Evolutionary conservation across 345 rosid genomes (phyloP).

Genomic region (Excoecaria agallocha): DNA sequence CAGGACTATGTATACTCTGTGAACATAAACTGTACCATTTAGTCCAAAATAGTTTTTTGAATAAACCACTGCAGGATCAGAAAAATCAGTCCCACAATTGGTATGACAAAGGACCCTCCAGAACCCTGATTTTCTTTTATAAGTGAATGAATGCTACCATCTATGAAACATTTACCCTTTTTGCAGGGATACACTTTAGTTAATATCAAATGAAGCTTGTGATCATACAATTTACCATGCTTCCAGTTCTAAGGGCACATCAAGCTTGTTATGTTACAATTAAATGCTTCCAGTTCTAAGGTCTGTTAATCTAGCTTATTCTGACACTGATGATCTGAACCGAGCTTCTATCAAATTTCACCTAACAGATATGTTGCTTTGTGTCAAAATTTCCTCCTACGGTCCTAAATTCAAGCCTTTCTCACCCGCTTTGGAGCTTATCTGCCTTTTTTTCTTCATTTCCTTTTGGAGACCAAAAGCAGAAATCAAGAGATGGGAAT

Average conservation of each 20-base stretch:
- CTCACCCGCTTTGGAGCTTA: not conserved
- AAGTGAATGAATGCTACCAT: not conserved
- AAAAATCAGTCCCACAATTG: not conserved
- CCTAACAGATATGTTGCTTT: not conserved
- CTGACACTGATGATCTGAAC: not conserved
- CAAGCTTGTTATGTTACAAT: not conserved
- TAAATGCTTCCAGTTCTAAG: not conserved
- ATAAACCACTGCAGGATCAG: too few relatives aligned
- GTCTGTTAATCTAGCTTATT: not conserved
- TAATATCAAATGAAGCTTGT: not conserved
- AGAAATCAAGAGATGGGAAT: not conserved
- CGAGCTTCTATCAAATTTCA: not conserved
- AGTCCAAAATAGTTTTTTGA: not conserved
- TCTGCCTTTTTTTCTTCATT: not conserved
- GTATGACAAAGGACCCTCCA: not conserved
- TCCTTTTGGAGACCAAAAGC: not conserved
- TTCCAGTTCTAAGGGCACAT: not conserved
- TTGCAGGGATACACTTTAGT: not conserved
- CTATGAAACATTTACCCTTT: not conserved
- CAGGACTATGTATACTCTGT: not conserved
- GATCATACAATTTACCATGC: not conserved
- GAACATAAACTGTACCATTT: not conserved
- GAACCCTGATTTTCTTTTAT: not conserved
- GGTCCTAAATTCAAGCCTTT: not conserved
- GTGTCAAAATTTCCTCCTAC: not conserved